A percentile compares a stretch with the other conserved stretches of the same genome.
Evolutionary conservation across 2,329 filamentous ascomycete genomes (phyloP).

Genomic region (Tolypocladium ophioglossoides): DNA sequence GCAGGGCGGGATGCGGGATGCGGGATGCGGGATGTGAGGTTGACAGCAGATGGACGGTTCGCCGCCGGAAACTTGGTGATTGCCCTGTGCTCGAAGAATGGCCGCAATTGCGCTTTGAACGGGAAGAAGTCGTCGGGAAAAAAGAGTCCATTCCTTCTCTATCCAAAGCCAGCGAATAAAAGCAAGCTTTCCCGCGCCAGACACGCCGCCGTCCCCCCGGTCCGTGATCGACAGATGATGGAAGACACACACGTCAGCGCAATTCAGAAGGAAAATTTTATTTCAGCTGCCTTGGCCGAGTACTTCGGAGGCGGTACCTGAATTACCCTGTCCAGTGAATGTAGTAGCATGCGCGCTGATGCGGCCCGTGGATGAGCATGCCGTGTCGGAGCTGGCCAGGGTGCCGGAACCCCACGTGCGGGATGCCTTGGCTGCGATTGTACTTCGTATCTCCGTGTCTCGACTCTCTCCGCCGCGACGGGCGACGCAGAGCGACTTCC

Average conservation of each 20-base stretch:
- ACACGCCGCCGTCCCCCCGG: not conserved
- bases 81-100: no score
- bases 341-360: not conserved
- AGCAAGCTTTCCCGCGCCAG: not conserved
- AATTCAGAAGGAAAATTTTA: not conserved
- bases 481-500: not conserved
- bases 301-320: no score
- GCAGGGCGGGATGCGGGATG: no score
- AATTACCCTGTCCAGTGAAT: not conserved
- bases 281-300: no score
- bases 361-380: not conserved
- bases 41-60: no score
- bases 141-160: no score
- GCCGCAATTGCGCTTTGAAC: not conserved
- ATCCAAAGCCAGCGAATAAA: no score
- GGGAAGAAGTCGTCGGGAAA: not conserved
- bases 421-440: constrained; percentile 8
- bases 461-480: no score
- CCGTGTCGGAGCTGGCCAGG: not conserved
- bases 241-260: not conserved
- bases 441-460: no score
- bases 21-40: no score
- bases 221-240: not conserved
- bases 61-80: no score
- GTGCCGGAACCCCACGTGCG: constrained; percentile 7